Evolutionary conservation across 208 protist species (phyloP), one percentile per base, ranked within the genome.

Genomic region (Wallacemonas collosoma): DNA sequence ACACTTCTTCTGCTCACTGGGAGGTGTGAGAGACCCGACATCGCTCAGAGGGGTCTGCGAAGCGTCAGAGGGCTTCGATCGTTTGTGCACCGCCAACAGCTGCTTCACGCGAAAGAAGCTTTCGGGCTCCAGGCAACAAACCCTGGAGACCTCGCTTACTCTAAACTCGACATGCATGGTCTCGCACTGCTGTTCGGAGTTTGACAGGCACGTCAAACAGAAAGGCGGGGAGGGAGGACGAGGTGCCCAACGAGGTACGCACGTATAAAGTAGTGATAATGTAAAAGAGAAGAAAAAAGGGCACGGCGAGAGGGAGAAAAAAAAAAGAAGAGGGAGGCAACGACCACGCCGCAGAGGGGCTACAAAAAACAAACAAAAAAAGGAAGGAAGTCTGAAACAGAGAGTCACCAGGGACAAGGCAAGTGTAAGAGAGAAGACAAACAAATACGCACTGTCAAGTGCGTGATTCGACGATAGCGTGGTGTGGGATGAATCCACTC

Each of bases 131-230:
- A 95, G 91, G 14, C 79, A 56, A 55, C 83, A 92, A 26, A 74
- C 76, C 26, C 83, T 64, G 11, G 81, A 79, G 60, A 93, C 68
- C 41, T 87, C 68, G 41, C 81, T 85, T 47, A 93, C 68, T 14
- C 88, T 79, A 55, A 95, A 82, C 68, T 95, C 90, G 1, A 89
- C 82, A 80, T 95, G 90, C 90, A 95, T 95, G n/a, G 43, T 56
- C 41, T 6, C 35, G 14, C 15, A 2, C 12, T 67, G 14, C 55
- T 35, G 26, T 26, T 26, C 26, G 26, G 26, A 26, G 26, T 26
- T 26, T 26, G 26, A 26, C 26, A 26, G 26, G 26, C 26, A 26
- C 26, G 26, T 26, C 26, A 26, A 26, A 26, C 26, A 26, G 26
- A 26, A 26, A 26, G 26, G 0, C 26, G 26, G 26, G 26, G 26